Base-by-base conservation (phyloP, 768 basidiomycete species). In the Tremella fuciformis region DNA sequence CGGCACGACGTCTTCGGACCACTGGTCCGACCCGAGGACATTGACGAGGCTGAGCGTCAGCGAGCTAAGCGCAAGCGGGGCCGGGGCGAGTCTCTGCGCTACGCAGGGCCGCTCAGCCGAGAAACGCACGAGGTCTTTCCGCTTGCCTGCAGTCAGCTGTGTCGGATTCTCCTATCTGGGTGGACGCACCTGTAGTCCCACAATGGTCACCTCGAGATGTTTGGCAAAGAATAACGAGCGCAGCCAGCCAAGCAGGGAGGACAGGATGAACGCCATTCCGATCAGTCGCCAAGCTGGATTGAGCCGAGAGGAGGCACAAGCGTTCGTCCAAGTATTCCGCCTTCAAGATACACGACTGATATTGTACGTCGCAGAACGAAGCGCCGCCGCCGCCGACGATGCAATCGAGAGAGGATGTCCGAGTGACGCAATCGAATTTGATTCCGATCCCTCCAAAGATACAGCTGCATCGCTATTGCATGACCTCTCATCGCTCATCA, bases 1-100 rank as follows among this genome's bases (percentile, higher is more conserved):
- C 0, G 92, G 92, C 0, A 91, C 91, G n/a, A 92, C 90, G 55
- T 94, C 92, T 80, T 93, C 90, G 59, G 88, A 90, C 88, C 90
- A 96, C 85, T 93, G 77, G 38, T 70, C 75, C 26, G 85, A 88
- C 3, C 87, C 87, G 19, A 96, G 84, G 11, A 93, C 88, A 73
- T 94, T 91, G 25, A 93, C 89, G 53, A 96, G 63, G 6, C 75
- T 76, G 53, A 8, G 25, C 22, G 25, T 50, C 22, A 29, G 16
- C 24, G 16, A 22, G 21, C 21, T 48, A 13, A 13, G n/a, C n/a
- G n/a, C n/a, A n/a, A n/a, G 6, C 21, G 48, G 9, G 29, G 11
- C 6, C 29, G 29, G 11, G 8, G 42, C 42, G 22, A 46, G 42
- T 15, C 42, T 46, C 42, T 22, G 6, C 42, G 42, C 22, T 24